Base-by-base conservation (phyloP, 805 yeast genomes). In the Candida tibetensis region DNA sequence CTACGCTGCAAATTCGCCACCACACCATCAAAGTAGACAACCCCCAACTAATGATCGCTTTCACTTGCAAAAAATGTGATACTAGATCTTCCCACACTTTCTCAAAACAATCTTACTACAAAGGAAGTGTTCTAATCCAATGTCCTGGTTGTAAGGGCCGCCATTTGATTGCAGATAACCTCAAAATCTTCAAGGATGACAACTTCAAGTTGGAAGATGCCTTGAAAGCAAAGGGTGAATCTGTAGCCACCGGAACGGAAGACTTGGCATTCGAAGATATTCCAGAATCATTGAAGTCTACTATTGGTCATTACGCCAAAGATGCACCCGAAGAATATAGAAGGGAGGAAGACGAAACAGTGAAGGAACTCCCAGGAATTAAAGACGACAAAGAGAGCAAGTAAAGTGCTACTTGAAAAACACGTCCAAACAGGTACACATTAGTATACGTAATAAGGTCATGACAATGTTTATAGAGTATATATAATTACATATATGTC, bases 81-180 rank as follows among this genome's bases (percentile, higher is more conserved):
- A 77, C 84, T 2, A 69, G 97, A 39, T 88, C 96, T 0, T 79
- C 89, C 3, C 98, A 91, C 55, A 74, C 82, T n/a, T 83, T 91
- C 54, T 84, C 96, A 4, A 90, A 90, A 49, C 98, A 91, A 62
- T 90, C 96, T 0, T 91, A 91, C 57, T 77, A 82, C 10, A 66
- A 71, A 7, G 98, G 98, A 1, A 82, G 96, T 0, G 95, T 91
- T 3, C 64, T 88, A 35, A 83, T 91, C 17, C 88, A 87, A 53
- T 91, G 98, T 57, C 98, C 98, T 0, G 85, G 89, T 12, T 91
- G 98, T 59, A 74, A 82, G 47, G 82, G 77, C 53, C 77, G 96
- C 47, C 98, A 91, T 57, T 65, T 91, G 54, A 90, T 91, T 28
- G 95, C 97, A 0, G 98, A 91, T 57, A 58, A 58, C 45, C 51